A percentile compares a stretch with the other conserved stretches of the same genome.
Evolutionary conservation across 78 protist genomes (phyloP).

Genomic region (Dictyostelium capitatum): DNA sequence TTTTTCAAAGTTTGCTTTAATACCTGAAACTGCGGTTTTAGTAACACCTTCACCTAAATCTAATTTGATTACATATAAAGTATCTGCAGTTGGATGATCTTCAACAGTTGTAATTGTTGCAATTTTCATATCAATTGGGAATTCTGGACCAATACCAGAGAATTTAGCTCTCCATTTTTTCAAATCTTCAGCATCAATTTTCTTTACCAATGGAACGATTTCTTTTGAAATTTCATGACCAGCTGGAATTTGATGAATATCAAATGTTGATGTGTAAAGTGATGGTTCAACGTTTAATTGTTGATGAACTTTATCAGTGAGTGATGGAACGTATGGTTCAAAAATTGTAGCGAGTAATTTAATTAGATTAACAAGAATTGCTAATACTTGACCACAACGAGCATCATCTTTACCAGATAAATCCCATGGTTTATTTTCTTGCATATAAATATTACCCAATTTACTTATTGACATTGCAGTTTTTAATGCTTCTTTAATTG

Average conservation of each 20-base stretch:
- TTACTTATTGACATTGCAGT: conserved; percentile 72
- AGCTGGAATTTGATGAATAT: background rate
- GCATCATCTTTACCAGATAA: conserved; percentile 37
- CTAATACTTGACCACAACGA: conserved; percentile 76
- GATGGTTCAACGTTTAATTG: conserved; percentile 51
- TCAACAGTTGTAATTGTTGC: conserved; percentile 39
- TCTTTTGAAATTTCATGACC: conserved; percentile 64
- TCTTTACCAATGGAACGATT: conserved; percentile 29
- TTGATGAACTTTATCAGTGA: conserved; percentile 58
- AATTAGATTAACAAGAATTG: conserved; percentile 48
- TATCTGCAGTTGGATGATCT: conserved; percentile 76
- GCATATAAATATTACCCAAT: conserved; percentile 86
- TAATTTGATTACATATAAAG: conserved; percentile 71
- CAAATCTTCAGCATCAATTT: conserved; percentile 30
- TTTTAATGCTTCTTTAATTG: conserved; percentile 77
- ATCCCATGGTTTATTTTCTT: conserved; percentile 87
- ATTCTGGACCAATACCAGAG: conserved; percentile 54
- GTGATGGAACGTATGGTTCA: conserved; percentile 87
- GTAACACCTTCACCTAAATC: conserved; percentile 65
- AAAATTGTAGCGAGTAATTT: conserved; percentile 73
- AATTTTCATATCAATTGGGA: conserved; percentile 83
- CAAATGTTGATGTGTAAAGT: conserved; percentile 30
- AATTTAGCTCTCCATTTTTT: conserved; percentile 33
- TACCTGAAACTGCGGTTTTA: conserved; percentile 63
- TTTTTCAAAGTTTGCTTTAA: conserved; percentile 35